Base-by-base conservation (phyloP, 148 eudicot species). In the Camellia granthamiana region DNA sequence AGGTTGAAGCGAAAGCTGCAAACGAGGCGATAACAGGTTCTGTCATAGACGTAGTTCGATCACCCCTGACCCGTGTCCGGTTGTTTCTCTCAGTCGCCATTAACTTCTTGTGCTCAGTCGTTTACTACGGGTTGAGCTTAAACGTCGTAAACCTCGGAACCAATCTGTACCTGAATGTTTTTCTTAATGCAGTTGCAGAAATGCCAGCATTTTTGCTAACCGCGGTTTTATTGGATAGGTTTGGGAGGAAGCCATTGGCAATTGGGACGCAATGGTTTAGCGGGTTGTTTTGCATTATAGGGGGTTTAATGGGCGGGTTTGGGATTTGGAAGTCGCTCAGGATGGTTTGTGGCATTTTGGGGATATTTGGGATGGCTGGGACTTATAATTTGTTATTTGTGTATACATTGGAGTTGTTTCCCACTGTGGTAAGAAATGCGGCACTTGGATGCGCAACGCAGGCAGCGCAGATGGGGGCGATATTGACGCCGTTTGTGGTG, bases 291-390 rank as follows among this genome's bases (percentile, higher is more conserved):
- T 95, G 98, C 49, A 13, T 95, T 12, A 14, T 85, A 0, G 98
- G 98, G 69, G 77, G 88, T 21, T 56, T 90, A 65, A 65, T 93
- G 75, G 81, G 70, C 62, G 79, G 81, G 8, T n/a, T 74, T 21
- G 91, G 91, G 9, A 14, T 38, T 0, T 90, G 92, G 93, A 95
- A 91, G 80, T 23, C 30, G 30, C 30, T 23, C 30, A 23, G 87
- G 51, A 95, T 95, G 98, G 65, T 87, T 4, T 93, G 94, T 78
- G 92, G 97, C 2, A 78, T 95, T 51, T 30, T 93, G 68, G 98
- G 97, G 68, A 95, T 95, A 5, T 95, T 95, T 49, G 96, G 97
- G 18, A 87, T 93, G 94, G 97, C 94, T 0, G 98, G 94, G 9
- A 93, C 96, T 7, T 92, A 93, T 61, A 95, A 95, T 56, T 70